Evolutionary conservation across 176 grass and related monocot species (phyloP), one percentile per base, ranked within the genome.

Genomic region (Aegilops umbellulata): DNA sequence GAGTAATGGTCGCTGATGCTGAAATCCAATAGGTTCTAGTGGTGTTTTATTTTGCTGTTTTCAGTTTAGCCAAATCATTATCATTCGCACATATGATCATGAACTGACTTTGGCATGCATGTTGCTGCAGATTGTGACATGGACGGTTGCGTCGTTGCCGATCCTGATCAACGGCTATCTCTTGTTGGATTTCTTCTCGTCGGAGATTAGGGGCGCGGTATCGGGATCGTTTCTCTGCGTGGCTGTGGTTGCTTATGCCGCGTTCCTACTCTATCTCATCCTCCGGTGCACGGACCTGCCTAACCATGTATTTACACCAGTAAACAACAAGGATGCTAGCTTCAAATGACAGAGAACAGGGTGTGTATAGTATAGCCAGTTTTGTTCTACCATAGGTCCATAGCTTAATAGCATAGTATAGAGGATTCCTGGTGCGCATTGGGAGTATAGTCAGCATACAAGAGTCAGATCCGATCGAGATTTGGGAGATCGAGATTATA

Each of bases 101-200:
- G 2, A 82, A 64, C 49, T 68, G 7, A 76, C 16, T 0, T 25
- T 10, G 31, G 3, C 47, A 38, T 51, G 15, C 47, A 31, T 51
- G 23, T 86, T 71, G 5, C 7, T 88, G 81, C 78, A 98, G 96
- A 92, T 91, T 74, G 74, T 80, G 22, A 94, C 88, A 2, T 98
- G 96, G 96, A 83, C 61, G 6, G 90, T 95, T 42, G 91, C 90
- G 7, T 80, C 93, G 3, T 16, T 94, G 6, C 86, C 94, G 8
- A 95, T 95, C 58, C 46, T 84, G 62, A 95, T 98, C 87, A 95
- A 98, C 46, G 85, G 91, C 53, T 95, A 92, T 27, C 82, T 98
- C 61, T 53, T 98, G 81, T 62, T 95, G 81, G 96, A 95, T 82
- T 98, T 98, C 79, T 92, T 92, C 64, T 94, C 90, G 65, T 92